These are phyloP conservation scores for Eustoma russellianum DNA, from an alignment of 257 asterid genomes.

Conservation along the genomic window DNA sequence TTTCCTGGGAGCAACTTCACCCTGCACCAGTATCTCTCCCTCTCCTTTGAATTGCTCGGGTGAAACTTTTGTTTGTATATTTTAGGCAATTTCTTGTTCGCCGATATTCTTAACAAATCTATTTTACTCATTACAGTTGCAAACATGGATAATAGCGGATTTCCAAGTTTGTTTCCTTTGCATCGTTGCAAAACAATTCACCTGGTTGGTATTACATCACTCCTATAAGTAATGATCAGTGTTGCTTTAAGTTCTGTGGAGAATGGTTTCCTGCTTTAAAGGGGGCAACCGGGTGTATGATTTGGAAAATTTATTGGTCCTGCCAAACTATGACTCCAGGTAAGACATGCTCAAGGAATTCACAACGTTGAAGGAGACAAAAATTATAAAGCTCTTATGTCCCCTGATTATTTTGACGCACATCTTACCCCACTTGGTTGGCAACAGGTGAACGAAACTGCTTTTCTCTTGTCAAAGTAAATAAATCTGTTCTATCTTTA, in stretches of 20 bases:
- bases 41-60: too few relatives aligned
- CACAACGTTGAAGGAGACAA: slow-evolving; percentile 87
- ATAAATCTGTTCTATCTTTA: neutral
- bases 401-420: slow-evolving; percentile 84
- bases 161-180: slow-evolving; percentile 61
- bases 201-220: slow-evolving; percentile 56
- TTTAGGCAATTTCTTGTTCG: neutral
- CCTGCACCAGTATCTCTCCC: too few relatives aligned
- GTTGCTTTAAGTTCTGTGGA: slow-evolving; percentile 33
- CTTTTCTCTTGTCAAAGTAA: slow-evolving; percentile 6
- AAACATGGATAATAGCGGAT: slow-evolving; percentile 52
- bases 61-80: too few relatives aligned
- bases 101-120: neutral
- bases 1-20: too few relatives aligned
- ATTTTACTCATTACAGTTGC: slow-evolving; percentile 14
- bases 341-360: slow-evolving; percentile 94
- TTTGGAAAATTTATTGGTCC: slow-evolving; percentile 36
- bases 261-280: slow-evolving; percentile 28
- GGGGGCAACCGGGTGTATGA: slow-evolving; percentile 12
- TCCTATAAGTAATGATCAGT: slow-evolving; percentile 14
- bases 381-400: slow-evolving; percentile 64
- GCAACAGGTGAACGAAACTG: slow-evolving; percentile 52
- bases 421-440: slow-evolving; percentile 85
- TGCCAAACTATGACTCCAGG: slow-evolving; percentile 46
- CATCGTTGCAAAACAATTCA: slow-evolving; percentile 87